Conservation (phyloP, 352 stramenopile genomes). For the Globisporangium barbulae region DNA sequence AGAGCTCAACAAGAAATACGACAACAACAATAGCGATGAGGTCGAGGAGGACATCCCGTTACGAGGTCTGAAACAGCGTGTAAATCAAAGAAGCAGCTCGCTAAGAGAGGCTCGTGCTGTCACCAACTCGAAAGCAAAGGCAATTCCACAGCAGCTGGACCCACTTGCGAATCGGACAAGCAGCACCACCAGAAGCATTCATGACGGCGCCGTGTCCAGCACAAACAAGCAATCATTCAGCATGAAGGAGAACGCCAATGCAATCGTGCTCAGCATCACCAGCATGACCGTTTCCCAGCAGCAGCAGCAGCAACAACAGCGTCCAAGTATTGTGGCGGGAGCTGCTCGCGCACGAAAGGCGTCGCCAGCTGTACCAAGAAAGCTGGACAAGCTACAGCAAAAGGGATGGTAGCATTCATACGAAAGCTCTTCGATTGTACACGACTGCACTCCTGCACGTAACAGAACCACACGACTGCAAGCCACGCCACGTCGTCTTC, state of each 20-base stretch:
- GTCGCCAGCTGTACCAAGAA: background rate
- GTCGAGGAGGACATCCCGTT: background rate
- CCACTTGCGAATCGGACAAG: background rate
- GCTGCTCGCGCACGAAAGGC: background rate
- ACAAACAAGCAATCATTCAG: background rate
- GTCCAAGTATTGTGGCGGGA: background rate
- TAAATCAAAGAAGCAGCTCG: background rate
- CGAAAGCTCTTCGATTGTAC: no score
- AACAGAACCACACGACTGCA: no score
- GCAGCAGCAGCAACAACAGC: background rate
- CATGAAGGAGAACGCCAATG: background rate
- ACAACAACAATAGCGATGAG: slow-evolving; percentile 10
- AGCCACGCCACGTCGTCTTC: no score
- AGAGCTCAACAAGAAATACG: no score
- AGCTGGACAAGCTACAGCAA: background rate
- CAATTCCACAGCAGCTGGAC: background rate
- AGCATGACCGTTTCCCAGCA: background rate
- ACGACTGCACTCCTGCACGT: no score
- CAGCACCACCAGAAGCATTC: background rate
- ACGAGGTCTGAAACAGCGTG: no score
- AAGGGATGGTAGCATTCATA: no score
- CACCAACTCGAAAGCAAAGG: background rate
- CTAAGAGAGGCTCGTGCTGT: background rate
- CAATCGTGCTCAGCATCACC: slow-evolving; percentile 1
- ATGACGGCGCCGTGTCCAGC: background rate